Evolutionary conservation across 805 yeast genomes (phyloP), one percentile per base, ranked within the genome.

Genomic region (Monosporozyma yasuniensis): DNA sequence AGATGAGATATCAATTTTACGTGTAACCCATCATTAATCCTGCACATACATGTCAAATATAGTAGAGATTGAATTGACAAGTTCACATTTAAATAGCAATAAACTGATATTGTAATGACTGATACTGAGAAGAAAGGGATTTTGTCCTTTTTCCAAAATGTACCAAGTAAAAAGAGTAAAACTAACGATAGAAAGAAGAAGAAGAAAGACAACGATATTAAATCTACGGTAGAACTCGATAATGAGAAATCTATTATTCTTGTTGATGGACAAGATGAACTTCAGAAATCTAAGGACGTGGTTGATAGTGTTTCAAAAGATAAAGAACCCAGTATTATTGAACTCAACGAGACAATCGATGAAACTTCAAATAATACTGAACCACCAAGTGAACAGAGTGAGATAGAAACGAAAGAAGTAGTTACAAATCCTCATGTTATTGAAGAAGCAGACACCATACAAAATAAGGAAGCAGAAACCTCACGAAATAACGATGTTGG

Each of bases 91-190:
- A 12, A 23, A 12, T 21, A 39, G 16, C 10, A 14, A 14, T 32
- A 5, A 22, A 16, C n/a, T 11, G 11, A 9, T 1, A 51, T n/a
- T 16, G 45, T 19, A 21, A 45, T 35, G 32, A 44, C 47, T 4
- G 23, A 16, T n/a, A 30, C 47, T 23, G 41, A 47, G 14, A 56
- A 52, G 25, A 54, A 51, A 39, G 60, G 65, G 8, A 62, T 60
- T 23, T 44, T 60, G 22, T 56, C 64, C 3, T 62, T 60, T 41
- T 61, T 62, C 34, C 63, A 59, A 46, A 53, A 51, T 42, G 47
- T 44, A 11, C 23, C 41, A 4, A 32, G 41, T 19, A 22, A 18
- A 35, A 35, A 35, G 11, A 19, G 2, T 18, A 35, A 35, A 35
- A 32, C 16, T 22, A 43, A 5, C 14, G 23, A 35, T 8, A 46